Conservation (phyloP, 2,329 filamentous ascomycete genomes). For the Colletotrichum costaricense region DNA sequence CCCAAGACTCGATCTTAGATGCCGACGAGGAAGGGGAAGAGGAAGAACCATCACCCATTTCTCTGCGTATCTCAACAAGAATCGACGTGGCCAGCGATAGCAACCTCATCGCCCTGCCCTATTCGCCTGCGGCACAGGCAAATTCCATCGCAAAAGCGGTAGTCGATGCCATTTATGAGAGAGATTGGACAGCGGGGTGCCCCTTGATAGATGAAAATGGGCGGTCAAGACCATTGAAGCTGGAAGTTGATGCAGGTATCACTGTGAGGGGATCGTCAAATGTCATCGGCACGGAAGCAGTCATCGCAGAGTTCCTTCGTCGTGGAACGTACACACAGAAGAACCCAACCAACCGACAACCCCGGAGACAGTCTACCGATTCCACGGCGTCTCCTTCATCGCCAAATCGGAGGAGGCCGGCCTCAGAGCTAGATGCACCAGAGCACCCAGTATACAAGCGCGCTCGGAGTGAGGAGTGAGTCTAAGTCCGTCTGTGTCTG, state of each 20-base stretch:
- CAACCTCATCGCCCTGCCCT: constrained; percentile 59
- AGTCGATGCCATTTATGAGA: constrained; percentile 51
- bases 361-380: not conserved
- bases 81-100: constrained; percentile 58
- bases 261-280: constrained; percentile 57
- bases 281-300: constrained; percentile 50
- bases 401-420: constrained; percentile 32
- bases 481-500: not conserved
- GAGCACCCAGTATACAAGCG: constrained; percentile 39
- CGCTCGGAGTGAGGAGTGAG: constrained; percentile 36
- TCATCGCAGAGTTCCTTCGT: constrained; percentile 43
- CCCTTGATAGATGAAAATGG: constrained; percentile 60
- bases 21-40: not conserved
- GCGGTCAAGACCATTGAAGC: constrained; percentile 51
- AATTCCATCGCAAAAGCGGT: constrained; percentile 57
- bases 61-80: constrained; percentile 59
- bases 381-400: not conserved
- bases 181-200: constrained; percentile 54
- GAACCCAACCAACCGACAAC: not conserved
- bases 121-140: constrained; percentile 53
- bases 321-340: constrained; percentile 28
- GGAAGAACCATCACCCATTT: constrained; percentile 51
- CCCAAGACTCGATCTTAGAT: not conserved
- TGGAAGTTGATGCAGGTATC: constrained; percentile 59
- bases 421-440: constrained; percentile 35